Percentiles rank a stretch among this genome's conserved stretches.
Conservation (phyloP, 2,329 filamentous ascomycete species). For the Laburnicola sp. region DNA sequence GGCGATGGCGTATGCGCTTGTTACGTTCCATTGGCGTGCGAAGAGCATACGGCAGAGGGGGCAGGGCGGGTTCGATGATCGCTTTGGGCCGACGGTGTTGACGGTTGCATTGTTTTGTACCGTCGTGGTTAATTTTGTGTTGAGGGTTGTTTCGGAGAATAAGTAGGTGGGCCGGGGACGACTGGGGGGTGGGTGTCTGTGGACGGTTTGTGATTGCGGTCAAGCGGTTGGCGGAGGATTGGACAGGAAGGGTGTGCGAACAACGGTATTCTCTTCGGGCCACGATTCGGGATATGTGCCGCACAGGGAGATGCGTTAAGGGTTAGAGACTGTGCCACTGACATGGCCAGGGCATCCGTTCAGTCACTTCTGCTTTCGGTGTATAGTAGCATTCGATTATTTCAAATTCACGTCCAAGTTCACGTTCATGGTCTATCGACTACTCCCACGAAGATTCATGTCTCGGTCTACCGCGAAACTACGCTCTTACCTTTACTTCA, state of each 20-base stretch:
- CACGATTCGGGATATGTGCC: neutral
- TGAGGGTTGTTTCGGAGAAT: slow-evolving; percentile 50
- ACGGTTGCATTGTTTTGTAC: slow-evolving; percentile 83
- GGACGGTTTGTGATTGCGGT: no score
- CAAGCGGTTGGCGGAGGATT: neutral
- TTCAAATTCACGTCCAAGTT: neutral
- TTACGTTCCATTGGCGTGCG: slow-evolving; percentile 96
- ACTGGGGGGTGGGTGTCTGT: no score
- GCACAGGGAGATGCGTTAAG: neutral
- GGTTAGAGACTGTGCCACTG: neutral
- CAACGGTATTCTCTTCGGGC: neutral
- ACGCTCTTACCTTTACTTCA: no score
- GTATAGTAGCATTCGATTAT: neutral
- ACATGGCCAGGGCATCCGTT: neutral
- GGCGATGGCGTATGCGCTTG: slow-evolving; percentile 91
- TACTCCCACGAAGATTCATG: no score
- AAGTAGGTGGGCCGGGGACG: slow-evolving; percentile 6
- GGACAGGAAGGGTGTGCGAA: neutral
- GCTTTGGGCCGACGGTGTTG: slow-evolving; percentile 88
- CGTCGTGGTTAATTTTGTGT: slow-evolving; percentile 93
- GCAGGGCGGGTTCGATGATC: slow-evolving; percentile 94
- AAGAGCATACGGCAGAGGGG: slow-evolving; percentile 88
- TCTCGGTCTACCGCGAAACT: no score
- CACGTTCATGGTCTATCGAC: neutral
- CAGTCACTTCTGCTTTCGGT: neutral